A percentile compares a stretch with the other conserved stretches of the same genome.
phyloP scores from a whole-genome alignment of 495 filamentous ascomycete genomes.

The Tuber calosporum region DNA sequence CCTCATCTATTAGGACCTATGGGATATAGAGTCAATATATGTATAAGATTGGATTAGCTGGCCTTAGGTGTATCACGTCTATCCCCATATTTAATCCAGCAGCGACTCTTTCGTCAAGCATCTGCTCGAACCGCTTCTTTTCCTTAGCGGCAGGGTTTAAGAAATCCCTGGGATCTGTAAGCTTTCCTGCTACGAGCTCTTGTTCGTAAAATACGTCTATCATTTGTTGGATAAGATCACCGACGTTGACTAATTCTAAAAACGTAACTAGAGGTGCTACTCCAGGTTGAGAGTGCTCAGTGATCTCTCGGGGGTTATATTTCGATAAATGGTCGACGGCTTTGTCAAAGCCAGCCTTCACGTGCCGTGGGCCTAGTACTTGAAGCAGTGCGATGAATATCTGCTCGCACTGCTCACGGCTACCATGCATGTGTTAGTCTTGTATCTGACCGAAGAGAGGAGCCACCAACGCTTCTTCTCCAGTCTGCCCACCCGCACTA shows the following conservation, averaged over 20 bases:
- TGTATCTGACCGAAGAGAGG: not conserved
- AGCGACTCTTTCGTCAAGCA: slow-evolving; percentile 94
- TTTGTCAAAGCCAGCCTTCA: slow-evolving; percentile 83
- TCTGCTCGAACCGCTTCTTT: slow-evolving; percentile 98
- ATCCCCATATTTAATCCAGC: slow-evolving; percentile 95
- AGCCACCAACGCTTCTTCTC: slow-evolving; percentile 60
- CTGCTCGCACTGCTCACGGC: slow-evolving; percentile 69
- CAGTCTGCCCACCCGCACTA: slow-evolving; percentile 66
- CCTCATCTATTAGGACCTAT: slow-evolving; percentile 78
- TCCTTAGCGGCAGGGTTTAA: slow-evolving; percentile 81
- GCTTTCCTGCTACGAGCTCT: slow-evolving; percentile 70
- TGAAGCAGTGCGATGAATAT: slow-evolving; percentile 81
- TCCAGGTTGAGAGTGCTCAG: slow-evolving; percentile 59
- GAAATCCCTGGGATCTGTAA: slow-evolving; percentile 90
- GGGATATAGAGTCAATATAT: not conserved
- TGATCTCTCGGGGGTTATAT: slow-evolving; percentile 84
- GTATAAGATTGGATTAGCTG: not conserved
- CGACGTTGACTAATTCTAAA: slow-evolving; percentile 94
- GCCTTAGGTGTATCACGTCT: slow-evolving; percentile 52
- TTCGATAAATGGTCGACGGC: slow-evolving; percentile 83
- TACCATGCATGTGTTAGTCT: slow-evolving; percentile 17
- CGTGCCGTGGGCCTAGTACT: slow-evolving; percentile 76
- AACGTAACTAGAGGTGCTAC: slow-evolving; percentile 93
- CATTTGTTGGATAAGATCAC: slow-evolving; percentile 98
- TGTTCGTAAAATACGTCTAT: slow-evolving; percentile 98